Conservation (phyloP, 2,329 filamentous ascomycete genomes). For the Scopulariopsis brevicaulis region DNA sequence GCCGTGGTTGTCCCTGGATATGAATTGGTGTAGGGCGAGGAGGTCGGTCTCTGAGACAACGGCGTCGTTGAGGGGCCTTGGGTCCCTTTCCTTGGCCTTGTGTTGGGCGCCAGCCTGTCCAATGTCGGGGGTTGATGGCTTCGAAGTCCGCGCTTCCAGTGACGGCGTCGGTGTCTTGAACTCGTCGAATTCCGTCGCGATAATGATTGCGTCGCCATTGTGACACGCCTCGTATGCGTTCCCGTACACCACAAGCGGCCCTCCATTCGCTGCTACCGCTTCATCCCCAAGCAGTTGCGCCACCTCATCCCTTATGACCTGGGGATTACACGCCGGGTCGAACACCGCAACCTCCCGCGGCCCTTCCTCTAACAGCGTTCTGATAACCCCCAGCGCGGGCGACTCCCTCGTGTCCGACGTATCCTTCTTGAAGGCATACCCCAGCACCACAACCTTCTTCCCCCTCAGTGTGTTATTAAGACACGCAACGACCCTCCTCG, state of each 20-base stretch:
- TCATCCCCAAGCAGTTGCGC: conserved; percentile 21
- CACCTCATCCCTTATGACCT: conserved; percentile 34
- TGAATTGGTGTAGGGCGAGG: conserved; percentile 33
- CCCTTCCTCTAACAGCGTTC: conserved; percentile 51
- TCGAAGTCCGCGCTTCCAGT: conserved; percentile 9
- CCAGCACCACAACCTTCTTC: conserved; percentile 63
- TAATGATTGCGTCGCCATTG: conserved; percentile 35
- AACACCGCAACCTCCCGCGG: conserved; percentile 55
- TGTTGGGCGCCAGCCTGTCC: not conserved
- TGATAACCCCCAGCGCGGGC: conserved; percentile 57
- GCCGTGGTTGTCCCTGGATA: conserved; percentile 20
- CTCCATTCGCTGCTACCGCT: conserved; percentile 21
- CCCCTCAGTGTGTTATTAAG: conserved; percentile 57
- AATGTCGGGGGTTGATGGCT: conserved; percentile 7
- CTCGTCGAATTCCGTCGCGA: conserved; percentile 46
- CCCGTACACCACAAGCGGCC: conserved; percentile 33
- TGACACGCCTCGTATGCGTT: conserved; percentile 37
- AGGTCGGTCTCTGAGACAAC: conserved; percentile 31
- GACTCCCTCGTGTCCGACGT: conserved; percentile 66
- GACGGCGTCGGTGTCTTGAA: conserved; percentile 29
- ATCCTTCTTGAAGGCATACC: conserved; percentile 72
- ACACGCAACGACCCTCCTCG: conserved; percentile 50
- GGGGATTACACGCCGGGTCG: conserved; percentile 50
- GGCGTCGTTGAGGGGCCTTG: conserved; percentile 28
- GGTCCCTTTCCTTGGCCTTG: conserved; percentile 23